Conservation (phyloP, 148 eudicot species). For the Nepenthes mirabilis region DNA sequence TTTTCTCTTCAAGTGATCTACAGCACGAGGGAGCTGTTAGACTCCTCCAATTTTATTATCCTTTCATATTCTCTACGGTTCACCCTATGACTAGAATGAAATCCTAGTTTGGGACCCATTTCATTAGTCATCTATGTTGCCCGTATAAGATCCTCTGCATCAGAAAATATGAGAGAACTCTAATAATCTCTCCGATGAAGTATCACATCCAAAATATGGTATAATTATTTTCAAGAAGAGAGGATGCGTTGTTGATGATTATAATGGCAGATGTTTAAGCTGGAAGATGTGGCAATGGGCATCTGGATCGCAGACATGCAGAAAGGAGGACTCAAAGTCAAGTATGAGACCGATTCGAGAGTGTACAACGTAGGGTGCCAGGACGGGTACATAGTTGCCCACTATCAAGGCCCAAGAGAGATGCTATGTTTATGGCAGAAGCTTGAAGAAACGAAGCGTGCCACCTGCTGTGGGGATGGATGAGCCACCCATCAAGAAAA, state of each 20-base stretch:
- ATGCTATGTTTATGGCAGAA: constrained; percentile 95
- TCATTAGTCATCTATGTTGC: no score
- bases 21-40: no score
- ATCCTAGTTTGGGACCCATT: no score
- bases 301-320: constrained; percentile 79
- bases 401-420: constrained; percentile 89
- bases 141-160: no score
- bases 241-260: no score
- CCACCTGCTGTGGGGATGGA: constrained; percentile 54
- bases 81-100: no score
- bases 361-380: constrained; percentile 62
- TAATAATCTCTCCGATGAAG: no score
- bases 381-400: constrained; percentile 78
- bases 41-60: no score
- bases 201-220: neutral
- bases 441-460: constrained; percentile 62
- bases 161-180: no score
- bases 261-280: constrained; percentile 65
- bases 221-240: neutral
- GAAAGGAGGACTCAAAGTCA: constrained; percentile 56
- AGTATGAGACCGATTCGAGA: constrained; percentile 64
- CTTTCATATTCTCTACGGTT: no score
- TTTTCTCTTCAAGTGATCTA: no score
- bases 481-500: constrained; percentile 2
- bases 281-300: constrained; percentile 99